Conservation (phyloP, 2,329 filamentous ascomycete genomes). For the Colletotrichum magnum region DNA sequence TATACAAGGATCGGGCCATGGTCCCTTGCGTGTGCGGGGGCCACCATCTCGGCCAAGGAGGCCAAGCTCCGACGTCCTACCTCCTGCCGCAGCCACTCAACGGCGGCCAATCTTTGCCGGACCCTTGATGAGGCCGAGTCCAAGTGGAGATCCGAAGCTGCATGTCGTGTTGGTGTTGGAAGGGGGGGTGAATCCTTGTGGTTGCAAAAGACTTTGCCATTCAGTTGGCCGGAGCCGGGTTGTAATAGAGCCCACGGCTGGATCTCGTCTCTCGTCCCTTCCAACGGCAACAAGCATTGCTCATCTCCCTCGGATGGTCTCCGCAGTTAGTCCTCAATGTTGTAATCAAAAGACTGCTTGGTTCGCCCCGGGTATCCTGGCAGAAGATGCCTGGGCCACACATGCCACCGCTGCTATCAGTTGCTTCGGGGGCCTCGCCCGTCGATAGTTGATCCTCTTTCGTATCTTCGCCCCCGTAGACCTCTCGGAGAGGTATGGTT, state of each 20-base stretch:
- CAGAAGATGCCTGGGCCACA: conserved; percentile 11
- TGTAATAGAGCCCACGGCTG: background rate
- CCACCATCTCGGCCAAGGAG: conserved; percentile 27
- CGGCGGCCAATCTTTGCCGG: conserved; percentile 17
- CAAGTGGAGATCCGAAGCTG: conserved; percentile 30
- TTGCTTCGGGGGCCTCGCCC: conserved; percentile 16
- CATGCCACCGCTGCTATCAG: background rate
- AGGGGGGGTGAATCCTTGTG: background rate
- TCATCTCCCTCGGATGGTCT: conserved; percentile 31
- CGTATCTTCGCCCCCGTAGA: background rate
- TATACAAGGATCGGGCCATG: conserved; percentile 18
- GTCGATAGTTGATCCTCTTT: conserved; percentile 15
- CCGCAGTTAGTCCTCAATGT: background rate
- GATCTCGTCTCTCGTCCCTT: background rate
- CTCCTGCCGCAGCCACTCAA: conserved; percentile 28
- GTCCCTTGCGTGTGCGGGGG: conserved; percentile 15
- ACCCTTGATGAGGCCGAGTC: conserved; percentile 29
- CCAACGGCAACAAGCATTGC: conserved; percentile 19
- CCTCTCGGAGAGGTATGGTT: conserved; percentile 15
- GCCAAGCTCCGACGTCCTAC: conserved; percentile 27
- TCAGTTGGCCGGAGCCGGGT: too few relatives aligned
- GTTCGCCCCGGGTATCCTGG: background rate
- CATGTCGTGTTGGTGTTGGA: conserved; percentile 13
- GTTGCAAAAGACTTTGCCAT: background rate
- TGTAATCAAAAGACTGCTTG: conserved; percentile 10